Evolutionary conservation across 805 yeast species (phyloP).

Genomic region (Kodamaea kaohsiungensis): DNA sequence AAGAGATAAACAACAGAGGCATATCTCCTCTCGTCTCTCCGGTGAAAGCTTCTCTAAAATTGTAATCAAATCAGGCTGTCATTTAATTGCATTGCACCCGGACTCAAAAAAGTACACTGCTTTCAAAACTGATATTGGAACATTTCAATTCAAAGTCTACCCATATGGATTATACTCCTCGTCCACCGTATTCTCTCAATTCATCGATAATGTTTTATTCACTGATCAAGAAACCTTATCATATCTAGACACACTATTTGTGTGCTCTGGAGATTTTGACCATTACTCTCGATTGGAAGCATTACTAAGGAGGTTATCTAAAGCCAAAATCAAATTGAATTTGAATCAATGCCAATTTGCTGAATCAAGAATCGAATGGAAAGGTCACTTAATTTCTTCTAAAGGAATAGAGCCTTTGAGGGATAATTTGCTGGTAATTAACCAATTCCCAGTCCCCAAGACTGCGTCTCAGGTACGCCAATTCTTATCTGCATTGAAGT

Average conservation of each 20-base stretch:
- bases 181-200: not conserved
- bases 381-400: slow-evolving; percentile 1
- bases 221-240: not conserved
- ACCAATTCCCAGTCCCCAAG: not conserved
- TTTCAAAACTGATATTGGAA: slow-evolving; percentile 1
- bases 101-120: slow-evolving; percentile 1
- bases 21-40: not conserved
- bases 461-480: not conserved
- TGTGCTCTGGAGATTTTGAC: not conserved
- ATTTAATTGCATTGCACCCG: slow-evolving; percentile 1
- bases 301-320: not conserved
- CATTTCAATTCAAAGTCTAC: not conserved
- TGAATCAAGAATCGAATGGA: not conserved
- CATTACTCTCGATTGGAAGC: not conserved
- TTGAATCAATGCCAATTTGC: not conserved
- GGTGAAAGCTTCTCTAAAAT: slow-evolving; percentile 1
- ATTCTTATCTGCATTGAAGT: not conserved
- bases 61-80: slow-evolving; percentile 2
- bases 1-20: not conserved
- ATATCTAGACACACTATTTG: not conserved
- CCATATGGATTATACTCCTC: not conserved
- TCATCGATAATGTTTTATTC: not conserved
- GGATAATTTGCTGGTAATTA: not conserved
- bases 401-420: not conserved
- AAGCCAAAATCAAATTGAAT: not conserved